phyloP scores from a whole-genome alignment of 139 green algal species.

The Coelastrella sp. region DNA sequence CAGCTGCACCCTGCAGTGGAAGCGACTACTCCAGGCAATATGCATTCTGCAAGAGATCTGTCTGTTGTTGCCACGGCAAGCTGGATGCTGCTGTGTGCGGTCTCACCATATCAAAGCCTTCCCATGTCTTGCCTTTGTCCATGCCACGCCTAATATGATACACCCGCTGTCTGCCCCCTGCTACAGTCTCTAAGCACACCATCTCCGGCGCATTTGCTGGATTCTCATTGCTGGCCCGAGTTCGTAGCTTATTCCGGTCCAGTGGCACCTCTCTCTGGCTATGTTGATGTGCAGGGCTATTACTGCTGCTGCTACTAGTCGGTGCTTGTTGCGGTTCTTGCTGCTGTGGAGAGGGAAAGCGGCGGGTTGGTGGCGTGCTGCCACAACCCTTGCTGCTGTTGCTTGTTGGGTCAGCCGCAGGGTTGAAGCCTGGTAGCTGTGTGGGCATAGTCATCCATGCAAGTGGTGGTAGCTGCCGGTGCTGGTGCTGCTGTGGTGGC shows the following conservation, averaged over 20 bases:
- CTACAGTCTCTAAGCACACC: constrained; percentile 58
- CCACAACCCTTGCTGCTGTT: background rate
- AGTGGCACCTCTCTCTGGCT: background rate
- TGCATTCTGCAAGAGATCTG: too few relatives aligned
- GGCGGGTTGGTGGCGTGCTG: background rate
- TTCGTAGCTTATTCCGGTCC: constrained; percentile 37
- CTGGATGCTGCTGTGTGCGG: too few relatives aligned
- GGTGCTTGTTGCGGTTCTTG: background rate
- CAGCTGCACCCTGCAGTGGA: too few relatives aligned
- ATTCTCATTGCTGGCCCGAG: background rate
- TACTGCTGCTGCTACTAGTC: constrained; percentile 19
- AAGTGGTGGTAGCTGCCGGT: constrained; percentile 6
- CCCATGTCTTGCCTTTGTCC: constrained; percentile 23
- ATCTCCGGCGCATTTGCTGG: constrained; percentile 21
- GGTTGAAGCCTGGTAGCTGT: background rate
- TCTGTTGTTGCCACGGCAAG: too few relatives aligned
- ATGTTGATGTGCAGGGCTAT: constrained; percentile 21
- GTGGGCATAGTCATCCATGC: background rate
- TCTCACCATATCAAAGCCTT: constrained; percentile 67
- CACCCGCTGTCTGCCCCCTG: constrained; percentile 51
- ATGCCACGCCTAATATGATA: constrained; percentile 49
- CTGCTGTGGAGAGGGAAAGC: background rate
- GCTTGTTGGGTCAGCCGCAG: background rate
- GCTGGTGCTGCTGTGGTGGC: constrained; percentile 7
- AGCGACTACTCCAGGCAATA: too few relatives aligned